Base-by-base conservation (phyloP, 1,284 basidiomycete genomes). In the Moesziomyces sp. region DNA sequence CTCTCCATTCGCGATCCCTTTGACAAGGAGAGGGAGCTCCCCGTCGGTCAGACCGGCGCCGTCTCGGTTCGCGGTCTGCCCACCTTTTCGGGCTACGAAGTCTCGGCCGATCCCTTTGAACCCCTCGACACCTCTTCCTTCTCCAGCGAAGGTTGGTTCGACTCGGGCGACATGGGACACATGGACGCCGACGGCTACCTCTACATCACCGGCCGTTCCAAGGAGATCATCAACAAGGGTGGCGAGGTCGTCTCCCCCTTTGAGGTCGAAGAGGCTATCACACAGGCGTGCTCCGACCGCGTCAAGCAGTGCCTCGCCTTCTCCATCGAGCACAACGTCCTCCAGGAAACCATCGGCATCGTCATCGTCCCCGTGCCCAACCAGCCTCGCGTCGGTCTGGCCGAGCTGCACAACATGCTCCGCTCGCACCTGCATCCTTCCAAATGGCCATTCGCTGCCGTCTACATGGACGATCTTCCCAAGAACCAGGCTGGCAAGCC, bases 161-260 rank as follows among this genome's bases (percentile, higher is more conserved):
- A 84, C 69, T 78, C 81, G 16, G 82, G 82, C 56, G 82, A 84
- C 58, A 82, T 83, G 81, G 82, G 82, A n/a, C 81, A 84, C 63
- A 83, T 83, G 82, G 82, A 84, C 48, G 66, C 79, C 19, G 82
- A 84, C 52, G 82, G 82, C 47, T 84, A 84, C 55, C 74, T 84
- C 48, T 84, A 72, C 70, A 84, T 84, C 62, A 84, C 82, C 13
- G 82, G 82, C 72, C 80, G 82, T 45, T 82, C 80, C 13, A 84
- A 84, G 58, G 82, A 84, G 61, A 84, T 84, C 72, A 84, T 84
- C 70, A 84, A 84, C 79, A 84, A 84, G 71, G 82, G 82, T 62
- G 82, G 82, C 69, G 82, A 84, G 46, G 82, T 84, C 46, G 74
- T 84, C 24, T 84, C 82, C 11, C 82, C 82, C n/a, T 84, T 84